These are phyloP conservation scores for Gleditsia sinensis DNA, from an alignment of 306 rosid species.

Conservation along the genomic window DNA sequence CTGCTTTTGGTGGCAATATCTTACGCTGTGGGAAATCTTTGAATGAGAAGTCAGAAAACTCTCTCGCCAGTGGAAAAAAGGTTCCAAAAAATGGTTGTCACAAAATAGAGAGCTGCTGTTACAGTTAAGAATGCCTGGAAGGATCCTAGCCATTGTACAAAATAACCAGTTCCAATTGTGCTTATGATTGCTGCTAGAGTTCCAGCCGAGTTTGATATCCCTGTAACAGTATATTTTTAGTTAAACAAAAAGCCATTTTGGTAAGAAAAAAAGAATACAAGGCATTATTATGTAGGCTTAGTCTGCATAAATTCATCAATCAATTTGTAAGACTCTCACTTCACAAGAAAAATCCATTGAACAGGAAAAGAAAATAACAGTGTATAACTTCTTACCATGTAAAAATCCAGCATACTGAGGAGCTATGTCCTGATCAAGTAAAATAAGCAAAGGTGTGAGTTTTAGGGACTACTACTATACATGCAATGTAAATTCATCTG, in stretches of 20 bases:
- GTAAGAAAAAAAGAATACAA: neutral
- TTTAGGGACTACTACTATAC: constrained; percentile 1
- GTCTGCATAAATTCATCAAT: too few relatives aligned
- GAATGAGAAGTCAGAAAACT: constrained; percentile 52
- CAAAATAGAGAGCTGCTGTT: constrained; percentile 75
- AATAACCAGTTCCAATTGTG: constrained; percentile 95
- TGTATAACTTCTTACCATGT: constrained; percentile 61
- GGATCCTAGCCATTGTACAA: constrained; percentile 90
- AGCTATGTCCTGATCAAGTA: constrained; percentile 78
- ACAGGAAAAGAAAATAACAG: neutral
- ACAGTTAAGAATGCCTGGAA: constrained; percentile 83
- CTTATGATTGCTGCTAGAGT: constrained; percentile 92
- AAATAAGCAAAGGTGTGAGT: constrained; percentile 25
- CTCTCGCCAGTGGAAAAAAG: constrained; percentile 78
- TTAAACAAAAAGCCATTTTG: neutral
- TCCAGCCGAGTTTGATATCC: constrained; percentile 83
- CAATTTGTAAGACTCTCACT: too few relatives aligned
- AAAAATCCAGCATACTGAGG: constrained; percentile 89
- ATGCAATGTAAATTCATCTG: constrained; percentile 10
- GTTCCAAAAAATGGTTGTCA: constrained; percentile 76
- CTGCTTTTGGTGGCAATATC: too few relatives aligned
- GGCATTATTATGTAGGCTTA: too few relatives aligned
- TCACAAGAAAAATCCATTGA: too few relatives aligned
- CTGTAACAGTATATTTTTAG: constrained; percentile 42
- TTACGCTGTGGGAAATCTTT: too few relatives aligned